Evolutionary conservation across 1,284 basidiomycete species (phyloP).

Genomic region (Rhodotorula sp.): DNA sequence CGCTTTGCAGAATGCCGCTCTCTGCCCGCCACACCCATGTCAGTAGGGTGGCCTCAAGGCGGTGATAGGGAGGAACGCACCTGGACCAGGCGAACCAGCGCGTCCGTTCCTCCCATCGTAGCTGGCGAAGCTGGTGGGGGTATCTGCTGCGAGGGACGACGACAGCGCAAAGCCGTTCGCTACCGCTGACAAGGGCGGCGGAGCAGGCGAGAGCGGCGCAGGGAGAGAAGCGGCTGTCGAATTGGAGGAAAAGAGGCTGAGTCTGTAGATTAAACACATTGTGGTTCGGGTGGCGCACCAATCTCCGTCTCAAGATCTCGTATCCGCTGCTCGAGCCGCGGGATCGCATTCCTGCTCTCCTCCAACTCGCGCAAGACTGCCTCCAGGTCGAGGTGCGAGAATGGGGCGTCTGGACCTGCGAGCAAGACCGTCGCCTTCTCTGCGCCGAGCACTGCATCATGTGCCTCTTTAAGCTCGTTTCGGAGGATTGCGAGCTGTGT

Average conservation of each 20-base stretch:
- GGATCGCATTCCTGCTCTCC: background rate
- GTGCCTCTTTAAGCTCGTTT: constrained; percentile 5
- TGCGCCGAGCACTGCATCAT: background rate
- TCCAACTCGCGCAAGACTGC: background rate
- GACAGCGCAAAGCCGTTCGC: constrained; percentile 5
- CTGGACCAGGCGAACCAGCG: background rate
- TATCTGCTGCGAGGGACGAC: background rate
- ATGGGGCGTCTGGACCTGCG: background rate
- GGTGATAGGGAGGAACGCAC: background rate
- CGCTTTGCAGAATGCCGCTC: background rate
- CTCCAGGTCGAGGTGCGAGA: background rate
- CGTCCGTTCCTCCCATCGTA: background rate
- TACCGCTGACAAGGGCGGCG: background rate
- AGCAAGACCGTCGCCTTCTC: background rate
- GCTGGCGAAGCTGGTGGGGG: background rate
- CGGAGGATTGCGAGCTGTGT: constrained; percentile 2
- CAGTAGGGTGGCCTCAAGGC: background rate
- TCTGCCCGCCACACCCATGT: background rate
- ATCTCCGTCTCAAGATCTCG: background rate
- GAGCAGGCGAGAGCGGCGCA: constrained; percentile 3
- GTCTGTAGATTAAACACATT: too few relatives aligned
- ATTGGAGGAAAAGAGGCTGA: background rate
- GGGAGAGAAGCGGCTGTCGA: constrained; percentile 4
- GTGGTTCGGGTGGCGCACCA: background rate
- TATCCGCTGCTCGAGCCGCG: background rate